Percentiles rank a stretch among this genome's conserved stretches.
These are phyloP conservation scores for Nakazawaea wickerhamii DNA, from an alignment of 805 yeast genomes.

Conservation along the genomic window DNA sequence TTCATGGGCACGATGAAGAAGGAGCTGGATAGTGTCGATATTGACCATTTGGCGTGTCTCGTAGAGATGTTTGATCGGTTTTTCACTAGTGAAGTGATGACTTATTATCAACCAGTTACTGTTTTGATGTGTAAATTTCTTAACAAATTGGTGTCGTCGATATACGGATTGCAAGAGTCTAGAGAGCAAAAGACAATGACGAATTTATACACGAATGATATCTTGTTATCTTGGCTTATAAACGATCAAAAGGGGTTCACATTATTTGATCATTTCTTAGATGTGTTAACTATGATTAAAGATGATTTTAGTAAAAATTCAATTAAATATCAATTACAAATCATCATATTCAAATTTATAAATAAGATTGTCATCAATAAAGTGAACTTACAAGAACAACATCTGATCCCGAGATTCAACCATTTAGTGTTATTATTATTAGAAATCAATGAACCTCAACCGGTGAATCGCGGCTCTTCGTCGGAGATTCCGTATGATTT, in stretches of 20 bases:
- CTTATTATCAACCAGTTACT: slow-evolving; percentile 5
- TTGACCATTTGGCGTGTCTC: not conserved
- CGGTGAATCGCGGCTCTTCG: not conserved
- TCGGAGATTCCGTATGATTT: slow-evolving; percentile 4
- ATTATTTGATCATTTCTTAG: not conserved
- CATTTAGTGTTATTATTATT: not conserved
- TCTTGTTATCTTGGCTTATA: not conserved
- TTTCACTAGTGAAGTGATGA: slow-evolving; percentile 1
- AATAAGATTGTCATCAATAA: not conserved
- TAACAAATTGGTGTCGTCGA: not conserved
- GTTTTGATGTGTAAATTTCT: slow-evolving; percentile 5
- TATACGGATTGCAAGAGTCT: not conserved
- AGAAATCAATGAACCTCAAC: not conserved
- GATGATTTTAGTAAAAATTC: not conserved
- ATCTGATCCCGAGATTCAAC: not conserved
- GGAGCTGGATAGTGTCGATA: not conserved
- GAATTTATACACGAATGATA: not conserved
- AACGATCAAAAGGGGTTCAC: not conserved
- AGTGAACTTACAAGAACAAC: not conserved
- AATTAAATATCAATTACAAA: slow-evolving; percentile 3
- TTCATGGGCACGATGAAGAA: not conserved
- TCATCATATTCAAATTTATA: not conserved
- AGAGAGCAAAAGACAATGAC: not conserved
- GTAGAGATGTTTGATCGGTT: not conserved
- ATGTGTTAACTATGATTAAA: not conserved